Evolutionary conservation across 176 grass and related monocot genomes (phyloP).

Genomic region (Panicum miliaceum): DNA sequence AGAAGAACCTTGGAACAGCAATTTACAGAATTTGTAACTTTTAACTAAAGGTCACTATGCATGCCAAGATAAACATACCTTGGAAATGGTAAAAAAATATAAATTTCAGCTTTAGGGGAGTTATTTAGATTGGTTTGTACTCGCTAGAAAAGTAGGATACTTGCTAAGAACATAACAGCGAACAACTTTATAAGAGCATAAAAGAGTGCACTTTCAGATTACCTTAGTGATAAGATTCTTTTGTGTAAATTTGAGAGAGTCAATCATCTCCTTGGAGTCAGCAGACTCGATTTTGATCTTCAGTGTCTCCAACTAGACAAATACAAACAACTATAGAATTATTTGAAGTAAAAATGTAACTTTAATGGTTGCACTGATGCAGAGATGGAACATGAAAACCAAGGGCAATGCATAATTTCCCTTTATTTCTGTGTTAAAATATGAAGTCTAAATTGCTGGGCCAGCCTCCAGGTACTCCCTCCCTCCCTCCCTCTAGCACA

Average conservation of each 20-base stretch:
- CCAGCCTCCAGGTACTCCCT: too few relatives aligned
- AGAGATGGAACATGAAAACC: conserved; percentile 1
- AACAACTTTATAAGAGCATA: conserved; percentile 25
- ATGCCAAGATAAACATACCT: not conserved
- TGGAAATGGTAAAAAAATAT: not conserved
- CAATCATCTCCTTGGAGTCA: conserved; percentile 72
- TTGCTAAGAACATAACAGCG: not conserved
- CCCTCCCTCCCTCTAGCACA: too few relatives aligned
- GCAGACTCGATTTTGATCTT: conserved; percentile 67
- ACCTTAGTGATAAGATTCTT: conserved; percentile 91
- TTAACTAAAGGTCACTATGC: not conserved
- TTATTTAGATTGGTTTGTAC: conserved; percentile 20
- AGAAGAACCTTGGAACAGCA: not conserved
- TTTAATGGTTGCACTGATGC: conserved; percentile 13
- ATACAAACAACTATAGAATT: conserved; percentile 12
- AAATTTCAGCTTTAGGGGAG: not conserved
- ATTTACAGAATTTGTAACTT: conserved; percentile 23
- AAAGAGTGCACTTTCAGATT: conserved; percentile 19
- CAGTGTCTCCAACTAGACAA: conserved; percentile 74
- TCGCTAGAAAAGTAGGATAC: conserved; percentile 5
- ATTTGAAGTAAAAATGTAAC: conserved; percentile 24
- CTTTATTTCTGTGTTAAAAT: conserved; percentile 16
- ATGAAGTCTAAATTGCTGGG: too few relatives aligned
- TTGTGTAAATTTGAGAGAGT: conserved; percentile 77
- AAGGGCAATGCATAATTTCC: not conserved